phyloP scores from a whole-genome alignment of 1,284 basidiomycete genomes.

The Rhodofomes roseus region DNA sequence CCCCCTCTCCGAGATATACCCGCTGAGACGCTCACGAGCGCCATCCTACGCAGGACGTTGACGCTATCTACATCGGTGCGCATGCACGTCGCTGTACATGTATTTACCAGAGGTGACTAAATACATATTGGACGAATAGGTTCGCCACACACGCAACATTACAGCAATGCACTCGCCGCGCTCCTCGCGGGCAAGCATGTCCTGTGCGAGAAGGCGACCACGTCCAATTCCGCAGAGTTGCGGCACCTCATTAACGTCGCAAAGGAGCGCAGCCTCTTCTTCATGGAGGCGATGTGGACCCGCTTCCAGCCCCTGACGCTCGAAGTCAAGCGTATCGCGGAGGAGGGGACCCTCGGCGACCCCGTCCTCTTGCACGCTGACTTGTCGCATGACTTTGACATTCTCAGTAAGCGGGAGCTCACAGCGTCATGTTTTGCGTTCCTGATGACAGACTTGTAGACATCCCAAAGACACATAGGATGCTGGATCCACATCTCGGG shows the following conservation, averaged over 20 bases:
- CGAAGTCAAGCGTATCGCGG: constrained; percentile 64
- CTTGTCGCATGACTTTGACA: constrained; percentile 67
- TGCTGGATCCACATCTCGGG: constrained; percentile 78
- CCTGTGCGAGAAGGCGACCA: constrained; percentile 82
- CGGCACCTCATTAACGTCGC: constrained; percentile 70
- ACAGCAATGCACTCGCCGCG: constrained; percentile 73
- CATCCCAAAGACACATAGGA: constrained; percentile 65
- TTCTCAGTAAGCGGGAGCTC: constrained; percentile 55
- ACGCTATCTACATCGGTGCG: constrained; percentile 76
- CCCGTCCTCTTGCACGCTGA: constrained; percentile 69
- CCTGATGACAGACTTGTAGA: too few species aligned
- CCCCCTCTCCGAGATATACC: constrained; percentile 1
- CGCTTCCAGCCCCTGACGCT: constrained; percentile 69
- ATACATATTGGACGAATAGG: constrained; percentile 36
- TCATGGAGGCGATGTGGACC: constrained; percentile 89
- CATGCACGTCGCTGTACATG: not conserved
- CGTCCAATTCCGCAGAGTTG: constrained; percentile 61
- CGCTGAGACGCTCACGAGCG: not conserved
- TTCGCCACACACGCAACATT: constrained; percentile 87
- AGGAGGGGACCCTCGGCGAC: constrained; percentile 57
- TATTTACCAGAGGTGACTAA: not conserved
- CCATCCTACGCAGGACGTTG: constrained; percentile 52
- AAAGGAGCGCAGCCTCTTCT: constrained; percentile 73
- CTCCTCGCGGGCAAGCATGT: constrained; percentile 83
- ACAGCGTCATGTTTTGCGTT: not conserved